Evolutionary conservation across 2,329 filamentous ascomycete genomes (phyloP).

Genomic region (Pyrenochaeta sp.): DNA sequence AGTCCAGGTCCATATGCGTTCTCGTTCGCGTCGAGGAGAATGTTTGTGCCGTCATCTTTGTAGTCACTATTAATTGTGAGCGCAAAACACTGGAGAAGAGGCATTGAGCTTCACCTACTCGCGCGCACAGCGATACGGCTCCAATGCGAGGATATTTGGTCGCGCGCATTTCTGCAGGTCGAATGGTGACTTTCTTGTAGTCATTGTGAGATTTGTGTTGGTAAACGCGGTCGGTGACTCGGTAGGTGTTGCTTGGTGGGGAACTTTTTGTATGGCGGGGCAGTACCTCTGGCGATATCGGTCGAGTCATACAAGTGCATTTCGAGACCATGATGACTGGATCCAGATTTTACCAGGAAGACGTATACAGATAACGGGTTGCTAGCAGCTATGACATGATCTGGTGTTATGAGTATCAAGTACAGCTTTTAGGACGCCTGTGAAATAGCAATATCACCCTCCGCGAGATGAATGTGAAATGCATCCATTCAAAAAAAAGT

Average conservation of each 20-base stretch:
- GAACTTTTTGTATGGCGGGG: slow-evolving; percentile 41
- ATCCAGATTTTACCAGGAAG: no score
- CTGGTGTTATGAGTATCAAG: no score
- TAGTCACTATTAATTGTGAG: slow-evolving; percentile 75
- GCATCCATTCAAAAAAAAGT: no score
- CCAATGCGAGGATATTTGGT: slow-evolving; percentile 61
- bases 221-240: background rate
- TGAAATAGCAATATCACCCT: no score
- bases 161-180: slow-evolving; percentile 60
- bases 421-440: no score
- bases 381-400: no score
- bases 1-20: slow-evolving; percentile 92
- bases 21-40: slow-evolving; percentile 97
- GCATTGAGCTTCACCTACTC: slow-evolving; percentile 54
- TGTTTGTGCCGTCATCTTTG: slow-evolving; percentile 96
- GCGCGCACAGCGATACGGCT: slow-evolving; percentile 64
- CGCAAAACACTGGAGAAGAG: background rate
- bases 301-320: slow-evolving; percentile 20
- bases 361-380: no score
- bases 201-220: slow-evolving; percentile 26
- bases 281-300: slow-evolving; percentile 21
- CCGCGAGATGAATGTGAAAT: no score
- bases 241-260: slow-evolving; percentile 19
- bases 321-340: background rate
- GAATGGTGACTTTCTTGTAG: slow-evolving; percentile 48